A percentile compares a stretch with the other conserved stretches of the same genome.
phyloP scores from a whole-genome alignment of 495 filamentous ascomycete genomes.

The Filosporella fistucella region DNA sequence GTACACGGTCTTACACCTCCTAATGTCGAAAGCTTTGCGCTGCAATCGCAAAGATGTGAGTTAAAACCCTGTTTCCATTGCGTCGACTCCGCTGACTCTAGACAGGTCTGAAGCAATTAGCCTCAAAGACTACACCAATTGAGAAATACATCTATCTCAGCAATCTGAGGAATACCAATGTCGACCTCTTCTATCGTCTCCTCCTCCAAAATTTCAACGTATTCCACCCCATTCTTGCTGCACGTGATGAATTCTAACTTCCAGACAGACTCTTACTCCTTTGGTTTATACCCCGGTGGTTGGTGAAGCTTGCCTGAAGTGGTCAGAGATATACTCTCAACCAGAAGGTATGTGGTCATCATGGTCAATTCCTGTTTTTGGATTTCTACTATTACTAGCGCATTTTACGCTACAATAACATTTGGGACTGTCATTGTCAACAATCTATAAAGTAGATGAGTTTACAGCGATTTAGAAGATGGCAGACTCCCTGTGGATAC shows the following conservation, averaged over 20 bases:
- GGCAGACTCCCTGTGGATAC: no score
- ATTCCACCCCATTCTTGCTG: constrained; percentile 20
- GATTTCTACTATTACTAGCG: not conserved
- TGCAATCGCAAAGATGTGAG: constrained; percentile 65
- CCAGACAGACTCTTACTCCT: constrained; percentile 49
- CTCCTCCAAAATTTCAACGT: constrained; percentile 68
- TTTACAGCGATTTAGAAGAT: no score
- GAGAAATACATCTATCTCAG: constrained; percentile 78
- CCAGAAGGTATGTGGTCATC: constrained; percentile 56
- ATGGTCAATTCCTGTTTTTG: not conserved
- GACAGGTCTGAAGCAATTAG: constrained; percentile 60
- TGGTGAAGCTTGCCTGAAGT: constrained; percentile 74
- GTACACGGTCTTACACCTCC: constrained; percentile 50
- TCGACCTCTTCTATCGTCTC: constrained; percentile 74
- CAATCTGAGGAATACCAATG: constrained; percentile 69
- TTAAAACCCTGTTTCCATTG: constrained; percentile 1
- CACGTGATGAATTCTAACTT: constrained; percentile 13
- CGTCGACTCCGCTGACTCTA: constrained; percentile 4
- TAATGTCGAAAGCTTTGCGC: constrained; percentile 62
- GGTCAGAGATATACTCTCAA: constrained; percentile 79
- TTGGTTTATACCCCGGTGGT: constrained; percentile 80
- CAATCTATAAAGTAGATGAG: no score
- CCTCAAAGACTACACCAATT: constrained; percentile 59
- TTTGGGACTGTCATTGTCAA: no score
- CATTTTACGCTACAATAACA: constrained; percentile 1